phyloP scores from a whole-genome alignment of 2,329 filamentous ascomycete genomes.

The Fusarium sublunatum region DNA sequence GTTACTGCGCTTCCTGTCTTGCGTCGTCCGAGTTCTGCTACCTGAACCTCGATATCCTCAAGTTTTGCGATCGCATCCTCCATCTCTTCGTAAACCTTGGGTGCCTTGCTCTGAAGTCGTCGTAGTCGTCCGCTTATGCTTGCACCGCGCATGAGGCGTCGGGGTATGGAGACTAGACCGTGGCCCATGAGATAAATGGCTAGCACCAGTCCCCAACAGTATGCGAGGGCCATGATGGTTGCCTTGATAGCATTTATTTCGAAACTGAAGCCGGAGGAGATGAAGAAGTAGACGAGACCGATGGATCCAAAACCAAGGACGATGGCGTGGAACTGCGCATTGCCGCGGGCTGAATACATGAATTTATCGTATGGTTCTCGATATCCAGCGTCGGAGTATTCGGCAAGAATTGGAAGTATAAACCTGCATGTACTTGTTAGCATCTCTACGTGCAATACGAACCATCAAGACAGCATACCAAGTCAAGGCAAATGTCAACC shows the following conservation, averaged over 20 bases:
- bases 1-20: conserved; percentile 81
- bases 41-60: conserved; percentile 83
- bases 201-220: conserved; percentile 90
- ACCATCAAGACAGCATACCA: conserved; percentile 68
- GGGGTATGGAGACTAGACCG: conserved; percentile 89
- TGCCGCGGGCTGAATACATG: conserved; percentile 85
- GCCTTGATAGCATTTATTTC: conserved; percentile 74
- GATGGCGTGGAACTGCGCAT: conserved; percentile 88
- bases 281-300: conserved; percentile 85
- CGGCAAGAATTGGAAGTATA: conserved; percentile 90
- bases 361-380: conserved; percentile 84
- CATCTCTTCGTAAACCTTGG: conserved; percentile 85
- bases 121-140: conserved; percentile 79
- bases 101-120: conserved; percentile 81
- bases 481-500: conserved; percentile 94
- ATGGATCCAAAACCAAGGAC: conserved; percentile 76
- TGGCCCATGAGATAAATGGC: conserved; percentile 99
- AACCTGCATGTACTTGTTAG: conserved; percentile 65
- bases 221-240: conserved; percentile 91
- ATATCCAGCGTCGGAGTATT: conserved; percentile 95
- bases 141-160: conserved; percentile 81
- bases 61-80: conserved; percentile 84
- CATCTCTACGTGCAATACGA: background rate
- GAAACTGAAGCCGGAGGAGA: conserved; percentile 78
- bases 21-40: conserved; percentile 80